Percentiles rank a stretch among this genome's conserved stretches.
Evolutionary conservation across 2,329 filamentous ascomycete species (phyloP).

Genomic region (Mycosphaerella arachidis): DNA sequence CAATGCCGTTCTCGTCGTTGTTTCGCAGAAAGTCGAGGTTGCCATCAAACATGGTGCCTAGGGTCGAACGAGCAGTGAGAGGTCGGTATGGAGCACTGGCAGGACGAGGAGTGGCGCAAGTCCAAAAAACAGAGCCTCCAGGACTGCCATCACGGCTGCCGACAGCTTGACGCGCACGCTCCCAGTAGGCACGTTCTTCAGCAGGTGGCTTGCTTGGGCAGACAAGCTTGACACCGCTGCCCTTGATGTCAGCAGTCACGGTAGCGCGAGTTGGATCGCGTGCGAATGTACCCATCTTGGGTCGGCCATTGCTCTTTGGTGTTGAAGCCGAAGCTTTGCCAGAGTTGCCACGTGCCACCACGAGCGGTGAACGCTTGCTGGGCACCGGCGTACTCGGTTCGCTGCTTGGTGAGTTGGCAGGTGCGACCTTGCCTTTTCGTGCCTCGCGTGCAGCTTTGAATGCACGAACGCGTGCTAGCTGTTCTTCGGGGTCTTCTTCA

Average conservation of each 20-base stretch:
- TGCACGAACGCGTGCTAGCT: slow-evolving; percentile 19
- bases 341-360: slow-evolving; percentile 3
- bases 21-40: slow-evolving; percentile 63
- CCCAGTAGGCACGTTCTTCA: slow-evolving; percentile 28
- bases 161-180: slow-evolving; percentile 24
- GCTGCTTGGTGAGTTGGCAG: slow-evolving; percentile 14
- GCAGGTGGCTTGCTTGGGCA: slow-evolving; percentile 19
- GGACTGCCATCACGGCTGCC: slow-evolving; percentile 31
- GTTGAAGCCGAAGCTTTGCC: background rate
- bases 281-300: slow-evolving; percentile 19
- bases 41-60: slow-evolving; percentile 33
- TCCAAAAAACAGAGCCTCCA: slow-evolving; percentile 24
- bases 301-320: slow-evolving; percentile 3
- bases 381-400: slow-evolving; percentile 21
- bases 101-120: slow-evolving; percentile 16
- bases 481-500: slow-evolving; percentile 30
- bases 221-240: slow-evolving; percentile 20
- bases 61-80: slow-evolving; percentile 32
- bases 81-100: slow-evolving; percentile 24
- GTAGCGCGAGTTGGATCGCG: slow-evolving; percentile 20
- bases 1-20: slow-evolving; percentile 55
- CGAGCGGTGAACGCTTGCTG: slow-evolving; percentile 10
- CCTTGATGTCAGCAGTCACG: slow-evolving; percentile 17
- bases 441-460: slow-evolving; percentile 13
- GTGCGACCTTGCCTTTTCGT: slow-evolving; percentile 4